Evolutionary conservation across 148 eudicot species (phyloP).

Genomic region (Amaranthus palmeri): DNA sequence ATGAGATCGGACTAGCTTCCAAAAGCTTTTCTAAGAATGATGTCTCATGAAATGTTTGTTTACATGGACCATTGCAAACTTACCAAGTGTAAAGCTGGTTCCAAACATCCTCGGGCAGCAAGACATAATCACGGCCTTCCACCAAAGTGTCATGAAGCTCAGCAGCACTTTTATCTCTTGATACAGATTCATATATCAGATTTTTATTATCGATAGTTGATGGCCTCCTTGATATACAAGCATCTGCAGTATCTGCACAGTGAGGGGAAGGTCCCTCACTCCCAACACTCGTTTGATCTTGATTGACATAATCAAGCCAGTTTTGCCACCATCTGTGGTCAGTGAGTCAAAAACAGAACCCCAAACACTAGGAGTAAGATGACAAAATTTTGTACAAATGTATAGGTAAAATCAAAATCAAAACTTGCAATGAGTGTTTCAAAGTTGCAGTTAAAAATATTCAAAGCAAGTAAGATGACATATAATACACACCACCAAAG

Average conservation of each 20-base stretch:
- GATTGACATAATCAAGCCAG: constrained; percentile 83
- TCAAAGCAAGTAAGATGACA: not conserved
- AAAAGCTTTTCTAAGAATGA: constrained; percentile 3
- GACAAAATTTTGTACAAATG: not conserved
- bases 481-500: too few species aligned
- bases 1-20: not conserved
- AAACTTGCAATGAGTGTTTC: not conserved
- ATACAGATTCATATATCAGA: constrained; percentile 51
- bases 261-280: constrained; percentile 49
- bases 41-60: not conserved
- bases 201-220: constrained; percentile 72
- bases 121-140: constrained; percentile 94
- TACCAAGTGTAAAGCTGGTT: constrained; percentile 71
- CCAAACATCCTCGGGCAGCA: constrained; percentile 87
- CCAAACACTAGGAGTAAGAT: not conserved
- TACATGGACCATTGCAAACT: constrained; percentile 17
- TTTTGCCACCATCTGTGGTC: constrained; percentile 86
- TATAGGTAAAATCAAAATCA: not conserved
- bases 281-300: constrained; percentile 36
- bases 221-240: constrained; percentile 53
- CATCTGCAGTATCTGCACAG: constrained; percentile 34
- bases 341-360: constrained; percentile 16
- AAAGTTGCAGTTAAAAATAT: not conserved
- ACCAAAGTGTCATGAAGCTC: constrained; percentile 87
- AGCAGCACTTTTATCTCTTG: constrained; percentile 36